Conservation (phyloP, 2,329 filamentous ascomycete genomes). For the Fusarium lateritium region DNA sequence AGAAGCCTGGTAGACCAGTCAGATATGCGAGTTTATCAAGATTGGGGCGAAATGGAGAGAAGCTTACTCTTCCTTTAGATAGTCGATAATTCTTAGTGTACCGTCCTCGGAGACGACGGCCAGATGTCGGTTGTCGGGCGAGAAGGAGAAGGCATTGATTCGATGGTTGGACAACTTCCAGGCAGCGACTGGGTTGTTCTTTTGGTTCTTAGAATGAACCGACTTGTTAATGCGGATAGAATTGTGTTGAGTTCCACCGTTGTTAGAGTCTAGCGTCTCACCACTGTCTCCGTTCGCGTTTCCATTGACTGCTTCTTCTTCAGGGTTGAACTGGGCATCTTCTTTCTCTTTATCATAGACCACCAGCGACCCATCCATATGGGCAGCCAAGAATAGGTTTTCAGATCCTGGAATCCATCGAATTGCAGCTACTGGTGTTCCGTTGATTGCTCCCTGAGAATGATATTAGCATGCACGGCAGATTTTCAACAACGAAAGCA, state of each 20-base stretch:
- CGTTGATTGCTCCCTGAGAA: conserved; percentile 85
- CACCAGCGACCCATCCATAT: conserved; percentile 90
- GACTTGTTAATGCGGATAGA: conserved; percentile 87
- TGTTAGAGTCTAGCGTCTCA: conserved; percentile 55
- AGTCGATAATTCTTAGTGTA: conserved; percentile 90
- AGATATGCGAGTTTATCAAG: conserved; percentile 5
- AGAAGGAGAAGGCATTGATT: conserved; percentile 93
- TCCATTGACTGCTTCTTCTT: conserved; percentile 72
- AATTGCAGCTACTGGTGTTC: conserved; percentile 87
- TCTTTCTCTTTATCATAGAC: conserved; percentile 99
- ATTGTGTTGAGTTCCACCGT: conserved; percentile 55
- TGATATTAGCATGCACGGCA: conserved; percentile 26
- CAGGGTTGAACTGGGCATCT: conserved; percentile 82
- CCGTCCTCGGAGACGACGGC: conserved; percentile 95
- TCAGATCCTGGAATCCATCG: conserved; percentile 96
- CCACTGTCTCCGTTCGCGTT: conserved; percentile 57
- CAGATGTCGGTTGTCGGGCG: conserved; percentile 87
- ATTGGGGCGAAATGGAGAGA: not conserved
- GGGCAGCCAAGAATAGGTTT: conserved; percentile 90
- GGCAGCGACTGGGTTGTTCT: conserved; percentile 89
- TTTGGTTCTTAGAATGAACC: conserved; percentile 93
- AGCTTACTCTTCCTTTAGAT: conserved; percentile 86
- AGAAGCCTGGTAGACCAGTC: conserved; percentile 72
- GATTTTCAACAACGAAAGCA: not conserved
- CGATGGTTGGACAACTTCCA: conserved; percentile 95